These are phyloP conservation scores for Boletus rubescentipes DNA, from an alignment of 768 basidiomycete genomes.

Conservation along the genomic window DNA sequence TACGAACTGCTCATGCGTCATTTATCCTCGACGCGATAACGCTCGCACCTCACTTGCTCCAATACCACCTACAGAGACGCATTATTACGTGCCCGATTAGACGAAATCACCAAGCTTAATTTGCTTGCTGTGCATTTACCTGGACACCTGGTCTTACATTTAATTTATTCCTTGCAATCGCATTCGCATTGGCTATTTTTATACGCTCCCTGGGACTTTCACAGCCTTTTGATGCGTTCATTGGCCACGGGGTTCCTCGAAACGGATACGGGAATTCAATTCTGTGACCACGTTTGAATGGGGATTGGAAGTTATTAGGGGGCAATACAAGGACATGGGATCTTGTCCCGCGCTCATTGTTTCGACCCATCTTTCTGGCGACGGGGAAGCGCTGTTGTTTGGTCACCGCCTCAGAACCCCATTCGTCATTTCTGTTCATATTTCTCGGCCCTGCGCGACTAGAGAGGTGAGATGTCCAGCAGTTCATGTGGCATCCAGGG, in stretches of 20 bases:
- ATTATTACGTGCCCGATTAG: constrained; percentile 17
- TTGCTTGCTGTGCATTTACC: constrained; percentile 13
- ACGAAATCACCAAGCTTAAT: constrained; percentile 10
- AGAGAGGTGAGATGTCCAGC: constrained; percentile 19
- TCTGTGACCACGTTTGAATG: constrained; percentile 12
- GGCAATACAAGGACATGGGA: not conserved
- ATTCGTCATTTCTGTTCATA: no score
- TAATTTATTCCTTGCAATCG: constrained; percentile 13
- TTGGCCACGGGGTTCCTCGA: not conserved
- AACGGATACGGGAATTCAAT: not conserved
- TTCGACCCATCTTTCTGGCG: not conserved
- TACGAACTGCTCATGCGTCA: constrained; percentile 36
- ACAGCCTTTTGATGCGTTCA: constrained; percentile 7
- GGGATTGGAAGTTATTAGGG: constrained; percentile 17
- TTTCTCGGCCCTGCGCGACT: constrained; percentile 7
- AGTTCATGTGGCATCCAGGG: constrained; percentile 1
- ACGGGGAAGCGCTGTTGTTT: not conserved
- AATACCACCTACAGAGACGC: constrained; percentile 12
- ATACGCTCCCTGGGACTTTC: not conserved
- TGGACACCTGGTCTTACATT: constrained; percentile 2
- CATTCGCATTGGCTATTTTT: constrained; percentile 7
- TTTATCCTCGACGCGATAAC: constrained; percentile 22
- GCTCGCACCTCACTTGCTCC: constrained; percentile 3
- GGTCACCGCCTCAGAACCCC: no score
- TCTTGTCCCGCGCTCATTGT: constrained; percentile 3